A percentile compares a stretch with the other conserved stretches of the same genome.
Conservation (phyloP, 179 eudicot species). For the Drosera spatulata region DNA sequence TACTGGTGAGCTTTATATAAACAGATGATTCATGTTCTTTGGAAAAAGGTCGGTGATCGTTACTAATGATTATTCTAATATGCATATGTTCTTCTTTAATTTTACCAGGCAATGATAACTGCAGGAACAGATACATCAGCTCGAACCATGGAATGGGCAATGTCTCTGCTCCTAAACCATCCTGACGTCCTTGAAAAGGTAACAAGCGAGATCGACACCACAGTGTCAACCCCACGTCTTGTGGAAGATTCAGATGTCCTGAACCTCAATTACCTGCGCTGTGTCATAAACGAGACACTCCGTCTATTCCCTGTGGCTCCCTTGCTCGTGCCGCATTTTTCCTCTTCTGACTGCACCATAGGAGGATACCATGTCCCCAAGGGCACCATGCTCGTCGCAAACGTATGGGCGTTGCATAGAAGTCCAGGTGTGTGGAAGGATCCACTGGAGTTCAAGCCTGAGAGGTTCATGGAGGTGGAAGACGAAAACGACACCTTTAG, state of each 20-base stretch:
- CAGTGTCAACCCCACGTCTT: neutral
- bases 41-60: too few species aligned
- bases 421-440: slow-evolving; percentile 6
- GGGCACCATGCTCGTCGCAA: slow-evolving; percentile 4
- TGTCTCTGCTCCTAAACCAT: slow-evolving; percentile 8
- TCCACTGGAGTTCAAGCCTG: slow-evolving; percentile 5
- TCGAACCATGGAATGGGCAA: slow-evolving; percentile 10
- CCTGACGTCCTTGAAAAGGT: neutral
- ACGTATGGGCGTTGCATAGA: slow-evolving; percentile 7
- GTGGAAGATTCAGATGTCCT: slow-evolving; percentile 4
- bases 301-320: slow-evolving; percentile 8
- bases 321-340: slow-evolving; percentile 1
- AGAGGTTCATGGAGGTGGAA: slow-evolving; percentile 4
- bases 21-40: too few species aligned
- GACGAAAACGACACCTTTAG: neutral
- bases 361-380: slow-evolving; percentile 3
- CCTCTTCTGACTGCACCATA: slow-evolving; percentile 1
- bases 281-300: slow-evolving; percentile 8
- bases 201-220: slow-evolving; percentile 1
- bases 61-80: too few species aligned
- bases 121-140: slow-evolving; percentile 10
- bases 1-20: slow-evolving; percentile 2
- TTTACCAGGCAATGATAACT: slow-evolving; percentile 1
- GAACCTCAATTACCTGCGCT: slow-evolving; percentile 1
- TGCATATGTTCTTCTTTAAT: too few species aligned